A percentile compares a stretch with the other conserved stretches of the same genome.
These are phyloP conservation scores for Eucalyptus victrix DNA, from an alignment of 345 rosid species.

Conservation along the genomic window DNA sequence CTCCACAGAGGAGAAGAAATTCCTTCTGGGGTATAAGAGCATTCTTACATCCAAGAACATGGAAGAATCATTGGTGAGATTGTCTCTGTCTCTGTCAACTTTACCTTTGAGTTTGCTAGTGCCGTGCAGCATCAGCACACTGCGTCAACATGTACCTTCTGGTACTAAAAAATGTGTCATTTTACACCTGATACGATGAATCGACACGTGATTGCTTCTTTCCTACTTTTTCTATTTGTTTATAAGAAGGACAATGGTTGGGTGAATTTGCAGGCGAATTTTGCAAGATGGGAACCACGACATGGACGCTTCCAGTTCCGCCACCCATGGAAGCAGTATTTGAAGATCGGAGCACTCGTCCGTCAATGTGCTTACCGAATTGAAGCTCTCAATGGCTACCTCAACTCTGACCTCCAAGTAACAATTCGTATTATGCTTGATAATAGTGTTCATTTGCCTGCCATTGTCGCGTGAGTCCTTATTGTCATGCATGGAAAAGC, in stretches of 20 bases:
- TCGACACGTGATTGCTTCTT: neutral
- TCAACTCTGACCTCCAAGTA: slow-evolving; percentile 38
- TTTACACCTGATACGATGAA: neutral
- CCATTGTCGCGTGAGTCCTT: neutral
- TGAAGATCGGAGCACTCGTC: slow-evolving; percentile 44
- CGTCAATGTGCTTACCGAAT: slow-evolving; percentile 73
- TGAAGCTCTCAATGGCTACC: slow-evolving; percentile 44
- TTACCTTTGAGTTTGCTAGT: neutral
- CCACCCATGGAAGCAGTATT: slow-evolving; percentile 74
- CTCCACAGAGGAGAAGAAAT: slow-evolving; percentile 18
- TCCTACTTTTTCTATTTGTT: neutral
- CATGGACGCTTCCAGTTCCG: slow-evolving; percentile 59
- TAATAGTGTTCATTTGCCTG: neutral
- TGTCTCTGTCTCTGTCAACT: neutral
- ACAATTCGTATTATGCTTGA: neutral
- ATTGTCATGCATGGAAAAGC: neutral
- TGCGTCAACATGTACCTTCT: neutral
- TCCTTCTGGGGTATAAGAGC: slow-evolving; percentile 33
- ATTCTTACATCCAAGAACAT: slow-evolving; percentile 39
- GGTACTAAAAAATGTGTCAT: neutral
- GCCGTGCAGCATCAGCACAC: neutral
- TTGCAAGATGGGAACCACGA: slow-evolving; percentile 82
- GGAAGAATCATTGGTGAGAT: slow-evolving; percentile 60
- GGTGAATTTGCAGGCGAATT: slow-evolving; percentile 42
- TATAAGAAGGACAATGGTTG: neutral